A percentile compares a stretch with the other conserved stretches of the same genome.
Evolutionary conservation across 2,329 filamentous ascomycete genomes (phyloP).

Genomic region (Xylaria digitata): DNA sequence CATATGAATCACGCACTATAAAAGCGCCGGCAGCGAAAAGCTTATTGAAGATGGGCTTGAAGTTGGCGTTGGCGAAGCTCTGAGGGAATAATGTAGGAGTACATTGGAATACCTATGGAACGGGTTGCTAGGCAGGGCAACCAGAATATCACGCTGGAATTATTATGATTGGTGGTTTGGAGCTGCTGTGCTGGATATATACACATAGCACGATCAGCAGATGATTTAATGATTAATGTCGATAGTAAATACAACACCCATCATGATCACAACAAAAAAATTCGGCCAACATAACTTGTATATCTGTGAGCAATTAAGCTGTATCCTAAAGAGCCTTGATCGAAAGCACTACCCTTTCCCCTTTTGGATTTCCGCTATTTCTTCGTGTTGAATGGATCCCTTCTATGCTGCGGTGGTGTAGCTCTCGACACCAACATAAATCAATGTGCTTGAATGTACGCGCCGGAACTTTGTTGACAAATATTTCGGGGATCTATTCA

Average conservation of each 20-base stretch:
- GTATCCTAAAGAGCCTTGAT: background rate
- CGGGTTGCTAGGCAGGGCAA: slow-evolving; percentile 24
- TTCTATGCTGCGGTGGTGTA: slow-evolving; percentile 37
- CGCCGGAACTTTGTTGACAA: slow-evolving; percentile 43
- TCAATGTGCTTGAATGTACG: slow-evolving; percentile 44
- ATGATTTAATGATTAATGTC: slow-evolving; percentile 43
- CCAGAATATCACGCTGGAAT: slow-evolving; percentile 6
- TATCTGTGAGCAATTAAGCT: background rate
- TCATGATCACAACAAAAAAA: background rate
- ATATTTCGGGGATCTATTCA: slow-evolving; percentile 48
- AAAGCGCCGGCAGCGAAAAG: slow-evolving; percentile 44
- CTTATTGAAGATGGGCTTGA: slow-evolving; percentile 49
- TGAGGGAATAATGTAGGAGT: slow-evolving; percentile 27
- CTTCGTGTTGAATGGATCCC: slow-evolving; percentile 30
- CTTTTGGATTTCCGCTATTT: background rate
- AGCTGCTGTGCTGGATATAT: slow-evolving; percentile 19
- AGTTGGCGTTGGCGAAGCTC: slow-evolving; percentile 42
- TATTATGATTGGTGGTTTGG: slow-evolving; percentile 26
- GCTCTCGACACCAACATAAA: slow-evolving; percentile 41
- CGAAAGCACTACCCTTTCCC: background rate
- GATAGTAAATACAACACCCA: slow-evolving; percentile 35
- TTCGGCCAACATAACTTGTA: background rate
- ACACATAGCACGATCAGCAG: slow-evolving; percentile 21
- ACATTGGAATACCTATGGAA: slow-evolving; percentile 26
- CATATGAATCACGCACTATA: slow-evolving; percentile 34